Evolutionary conservation across 2,329 filamentous ascomycete species (phyloP).

Genomic region (Endothia cerciana): DNA sequence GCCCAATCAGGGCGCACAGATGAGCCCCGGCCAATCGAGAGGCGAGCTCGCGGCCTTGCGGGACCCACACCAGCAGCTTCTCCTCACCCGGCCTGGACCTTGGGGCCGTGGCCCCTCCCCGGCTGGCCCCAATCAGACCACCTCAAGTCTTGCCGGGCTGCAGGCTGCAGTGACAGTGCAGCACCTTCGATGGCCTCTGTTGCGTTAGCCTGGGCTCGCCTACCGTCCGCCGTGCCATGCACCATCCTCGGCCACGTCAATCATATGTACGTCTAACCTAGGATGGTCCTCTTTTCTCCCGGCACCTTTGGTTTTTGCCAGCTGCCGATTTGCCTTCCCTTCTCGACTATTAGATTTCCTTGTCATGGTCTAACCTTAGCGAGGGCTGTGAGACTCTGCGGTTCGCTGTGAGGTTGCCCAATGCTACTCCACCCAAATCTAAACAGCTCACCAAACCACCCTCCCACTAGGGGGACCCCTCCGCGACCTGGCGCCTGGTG

Average conservation of each 20-base stretch:
- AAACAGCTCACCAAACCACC: not conserved
- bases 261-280: not conserved
- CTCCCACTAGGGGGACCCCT: too few relatives aligned
- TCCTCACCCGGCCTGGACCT: conserved; percentile 8
- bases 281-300: conserved; percentile 1
- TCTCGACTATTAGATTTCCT: not conserved
- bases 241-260: conserved; percentile 10
- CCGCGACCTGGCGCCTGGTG: conserved; percentile 3
- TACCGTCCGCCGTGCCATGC: not conserved
- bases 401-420: not conserved
- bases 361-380: not conserved
- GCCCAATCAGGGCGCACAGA: conserved; percentile 2
- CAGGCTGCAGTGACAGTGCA: conserved; percentile 18
- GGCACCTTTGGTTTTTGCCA: not conserved
- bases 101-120: not conserved
- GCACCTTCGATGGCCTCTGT: not conserved
- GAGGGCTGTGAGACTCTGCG: not conserved
- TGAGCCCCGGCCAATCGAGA: not conserved
- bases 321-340: not conserved
- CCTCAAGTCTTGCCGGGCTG: not conserved
- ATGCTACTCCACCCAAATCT: not conserved
- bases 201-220: conserved; percentile 9
- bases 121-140: conserved; percentile 7
- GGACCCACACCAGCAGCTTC: conserved; percentile 8
- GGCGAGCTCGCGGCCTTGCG: not conserved